These are phyloP conservation scores for Nymphaea colorata DNA, from an alignment of 164 flowering plant genomes.

Conservation along the genomic window DNA sequence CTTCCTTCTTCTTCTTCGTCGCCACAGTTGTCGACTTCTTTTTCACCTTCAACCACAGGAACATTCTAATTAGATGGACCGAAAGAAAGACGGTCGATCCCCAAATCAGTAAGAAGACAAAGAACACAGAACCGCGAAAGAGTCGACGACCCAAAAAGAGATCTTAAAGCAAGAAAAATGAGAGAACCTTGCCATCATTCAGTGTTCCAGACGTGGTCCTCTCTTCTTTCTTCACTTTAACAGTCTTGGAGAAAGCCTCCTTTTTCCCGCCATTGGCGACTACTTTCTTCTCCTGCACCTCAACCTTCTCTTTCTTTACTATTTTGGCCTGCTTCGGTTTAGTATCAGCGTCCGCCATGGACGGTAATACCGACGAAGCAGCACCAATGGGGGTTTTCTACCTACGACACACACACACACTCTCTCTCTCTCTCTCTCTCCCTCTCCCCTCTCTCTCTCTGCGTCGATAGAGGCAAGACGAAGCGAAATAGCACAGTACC, in stretches of 20 bases:
- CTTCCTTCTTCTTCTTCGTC: constrained; percentile 13
- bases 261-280: background rate
- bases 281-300: background rate
- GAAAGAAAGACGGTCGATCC: background rate
- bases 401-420: no score
- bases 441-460: background rate
- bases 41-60: background rate
- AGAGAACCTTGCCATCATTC: background rate
- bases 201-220: background rate
- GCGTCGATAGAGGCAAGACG: no score
- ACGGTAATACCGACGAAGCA: background rate
- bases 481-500: no score
- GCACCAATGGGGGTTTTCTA: background rate
- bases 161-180: background rate
- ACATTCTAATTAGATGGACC: background rate
- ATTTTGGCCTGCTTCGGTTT: background rate
- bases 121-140: background rate
- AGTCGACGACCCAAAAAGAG: background rate
- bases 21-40: constrained; percentile 15
- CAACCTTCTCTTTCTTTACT: background rate
- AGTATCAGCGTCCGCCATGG: background rate
- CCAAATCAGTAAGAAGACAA: background rate
- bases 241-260: background rate
- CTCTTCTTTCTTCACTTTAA: background rate
- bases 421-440: background rate